Evolutionary conservation across 129 eudicot genomes (phyloP), one percentile per base, ranked within the genome.

Genomic region (Centaurea solstitialis): DNA sequence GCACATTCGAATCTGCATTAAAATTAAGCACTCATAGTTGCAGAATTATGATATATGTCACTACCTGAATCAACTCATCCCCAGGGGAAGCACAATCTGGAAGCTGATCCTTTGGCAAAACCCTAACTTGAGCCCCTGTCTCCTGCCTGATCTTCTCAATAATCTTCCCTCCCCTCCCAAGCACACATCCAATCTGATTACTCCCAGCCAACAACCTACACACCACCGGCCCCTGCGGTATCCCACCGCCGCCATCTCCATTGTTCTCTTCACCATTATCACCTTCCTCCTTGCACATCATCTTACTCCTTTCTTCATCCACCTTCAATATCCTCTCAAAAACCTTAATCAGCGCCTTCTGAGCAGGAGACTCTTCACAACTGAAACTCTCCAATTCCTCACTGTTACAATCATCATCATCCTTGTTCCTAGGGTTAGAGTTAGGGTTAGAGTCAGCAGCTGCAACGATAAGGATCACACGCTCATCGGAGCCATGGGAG

Each of bases 51-150:
- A 18, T 7, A 22, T 9, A 57, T 4, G 4, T 9, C 5, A 78
- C 39, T 73, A 71, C 92, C 90, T 89, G 90, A 84, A 89, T 86
- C 85, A 89, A 76, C 77, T 89, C 92, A 80, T 86, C 92, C 11
- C 90, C 89, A 24, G 88, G 86, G 4, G 73, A 79, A 7, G 90
- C 89, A 78, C 90, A 88, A 3, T 83, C 84, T 4, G 92, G 92
- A 73, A 88, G 22, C 6, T 70, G 79, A 40, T 80, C 90, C 73
- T 80, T 83, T 2, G 88, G 90, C 82, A 89, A 78, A 83, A 89
- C 83, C 85, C 90, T 74, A 66, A 89, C 88, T 21, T 74, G 86
- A 40, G 92, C 92, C 6, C 88, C 90, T 65, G 84, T 89, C 24
- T 84, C 88, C 45, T 69, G 80, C 69, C 88, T 75, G 12, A 89